Percentiles rank a stretch among this genome's conserved stretches.
These are phyloP conservation scores for Penicillium freii DNA, from an alignment of 2,329 filamentous ascomycete genomes.

Conservation along the genomic window DNA sequence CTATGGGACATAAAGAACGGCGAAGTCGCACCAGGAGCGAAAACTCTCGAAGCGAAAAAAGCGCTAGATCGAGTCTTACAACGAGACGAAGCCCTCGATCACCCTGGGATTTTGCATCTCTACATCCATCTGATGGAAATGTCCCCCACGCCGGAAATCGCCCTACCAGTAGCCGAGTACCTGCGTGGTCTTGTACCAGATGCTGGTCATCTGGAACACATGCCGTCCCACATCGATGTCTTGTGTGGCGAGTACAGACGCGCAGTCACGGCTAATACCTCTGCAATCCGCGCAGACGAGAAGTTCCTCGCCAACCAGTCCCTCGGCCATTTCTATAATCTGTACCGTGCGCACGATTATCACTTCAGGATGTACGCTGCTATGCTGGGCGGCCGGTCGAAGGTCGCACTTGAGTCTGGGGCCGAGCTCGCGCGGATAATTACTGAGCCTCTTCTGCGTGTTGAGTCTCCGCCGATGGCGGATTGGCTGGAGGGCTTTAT, in stretches of 20 bases:
- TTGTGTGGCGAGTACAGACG: conserved; percentile 68
- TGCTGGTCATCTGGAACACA: conserved; percentile 69
- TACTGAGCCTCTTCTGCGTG: conserved; percentile 58
- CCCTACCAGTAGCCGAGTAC: conserved; percentile 58
- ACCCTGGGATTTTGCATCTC: conserved; percentile 71
- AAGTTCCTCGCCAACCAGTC: conserved; percentile 61
- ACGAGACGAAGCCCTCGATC: conserved; percentile 49
- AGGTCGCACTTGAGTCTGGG: conserved; percentile 61
- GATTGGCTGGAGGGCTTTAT: conserved; percentile 75
- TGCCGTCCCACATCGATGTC: conserved; percentile 75
- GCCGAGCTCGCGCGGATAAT: conserved; percentile 59
- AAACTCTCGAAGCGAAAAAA: conserved; percentile 57
- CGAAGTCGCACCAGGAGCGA: conserved; percentile 53
- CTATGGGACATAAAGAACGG: conserved; percentile 63
- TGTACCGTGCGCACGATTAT: conserved; percentile 72
- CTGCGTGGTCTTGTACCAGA: conserved; percentile 67
- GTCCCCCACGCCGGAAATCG: conserved; percentile 64
- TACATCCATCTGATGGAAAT: conserved; percentile 81
- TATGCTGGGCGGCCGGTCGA: conserved; percentile 69
- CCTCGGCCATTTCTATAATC: conserved; percentile 67
- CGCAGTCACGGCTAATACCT: conserved; percentile 65
- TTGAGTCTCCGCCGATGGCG: conserved; percentile 64
- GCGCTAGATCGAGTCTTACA: conserved; percentile 59
- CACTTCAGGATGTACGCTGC: conserved; percentile 75
- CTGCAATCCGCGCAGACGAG: conserved; percentile 67